These are phyloP conservation scores for Chaetoscypha palmicola DNA, from an alignment of 2,329 filamentous ascomycete genomes.

Conservation along the genomic window DNA sequence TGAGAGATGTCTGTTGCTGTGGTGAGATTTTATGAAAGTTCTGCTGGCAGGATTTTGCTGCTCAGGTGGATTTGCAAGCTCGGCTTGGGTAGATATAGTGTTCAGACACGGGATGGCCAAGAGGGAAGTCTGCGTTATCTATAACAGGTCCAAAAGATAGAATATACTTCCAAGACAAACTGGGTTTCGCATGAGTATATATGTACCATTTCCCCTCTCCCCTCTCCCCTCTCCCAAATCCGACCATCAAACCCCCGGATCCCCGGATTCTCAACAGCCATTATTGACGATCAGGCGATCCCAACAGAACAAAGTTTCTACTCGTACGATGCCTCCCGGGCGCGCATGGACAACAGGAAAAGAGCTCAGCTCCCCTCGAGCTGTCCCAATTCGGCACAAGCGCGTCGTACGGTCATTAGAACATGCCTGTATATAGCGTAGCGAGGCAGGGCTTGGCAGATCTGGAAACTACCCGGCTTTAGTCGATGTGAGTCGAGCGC, in stretches of 20 bases:
- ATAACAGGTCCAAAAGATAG: neutral
- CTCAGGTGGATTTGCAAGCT: neutral
- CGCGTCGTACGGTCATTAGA: no score
- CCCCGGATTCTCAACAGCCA: neutral
- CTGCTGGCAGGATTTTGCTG: neutral
- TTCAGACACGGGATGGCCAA: neutral
- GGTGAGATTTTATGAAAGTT: neutral
- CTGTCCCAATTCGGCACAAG: no score
- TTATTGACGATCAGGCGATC: conserved; percentile 2
- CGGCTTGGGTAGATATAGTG: no score
- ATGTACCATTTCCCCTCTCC: neutral
- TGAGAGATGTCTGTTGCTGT: neutral
- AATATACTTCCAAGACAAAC: neutral
- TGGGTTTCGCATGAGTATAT: neutral
- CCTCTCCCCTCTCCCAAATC: neutral
- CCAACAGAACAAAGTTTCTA: neutral
- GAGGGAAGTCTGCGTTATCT: neutral
- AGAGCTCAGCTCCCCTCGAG: no score
- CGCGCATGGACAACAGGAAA: neutral
- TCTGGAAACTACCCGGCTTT: neutral
- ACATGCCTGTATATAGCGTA: neutral
- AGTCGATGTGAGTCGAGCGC: neutral
- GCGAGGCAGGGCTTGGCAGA: neutral
- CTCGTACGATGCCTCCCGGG: neutral
- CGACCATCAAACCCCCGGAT: neutral